Conservation (phyloP, 2,329 filamentous ascomycete genomes). For the Zopfia rhizophila region DNA sequence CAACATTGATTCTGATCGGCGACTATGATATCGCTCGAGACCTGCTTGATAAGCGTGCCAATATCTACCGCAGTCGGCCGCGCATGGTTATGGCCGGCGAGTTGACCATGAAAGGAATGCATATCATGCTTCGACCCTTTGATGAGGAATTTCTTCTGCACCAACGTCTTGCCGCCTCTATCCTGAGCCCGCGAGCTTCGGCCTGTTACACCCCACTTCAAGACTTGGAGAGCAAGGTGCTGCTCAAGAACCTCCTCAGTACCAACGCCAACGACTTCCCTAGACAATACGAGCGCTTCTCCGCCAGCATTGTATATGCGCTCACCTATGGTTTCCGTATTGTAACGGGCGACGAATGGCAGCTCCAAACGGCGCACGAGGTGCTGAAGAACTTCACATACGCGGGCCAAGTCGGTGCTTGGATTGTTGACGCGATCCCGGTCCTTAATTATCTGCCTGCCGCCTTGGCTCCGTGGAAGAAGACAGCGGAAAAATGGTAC, state of each 20-base stretch:
- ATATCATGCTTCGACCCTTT: conserved; percentile 52
- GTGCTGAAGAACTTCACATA: conserved; percentile 25
- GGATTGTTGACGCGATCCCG: conserved; percentile 57
- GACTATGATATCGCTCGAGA: conserved; percentile 61
- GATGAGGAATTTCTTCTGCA: conserved; percentile 50
- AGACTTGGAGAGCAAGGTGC: conserved; percentile 56
- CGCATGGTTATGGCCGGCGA: conserved; percentile 63
- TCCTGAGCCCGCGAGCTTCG: conserved; percentile 39
- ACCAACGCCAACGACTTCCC: conserved; percentile 41
- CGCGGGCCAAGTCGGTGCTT: conserved; percentile 44
- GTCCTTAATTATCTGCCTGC: conserved; percentile 54
- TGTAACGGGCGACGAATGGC: conserved; percentile 29
- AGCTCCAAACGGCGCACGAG: conserved; percentile 23
- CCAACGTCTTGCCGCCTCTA: conserved; percentile 51
- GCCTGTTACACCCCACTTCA: conserved; percentile 52
- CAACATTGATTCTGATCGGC: conserved; percentile 55
- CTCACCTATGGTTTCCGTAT: conserved; percentile 53
- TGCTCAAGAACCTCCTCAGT: conserved; percentile 52
- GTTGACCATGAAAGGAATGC: conserved; percentile 54
- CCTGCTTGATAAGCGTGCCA: conserved; percentile 63
- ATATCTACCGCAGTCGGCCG: conserved; percentile 61
- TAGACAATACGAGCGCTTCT: conserved; percentile 48
- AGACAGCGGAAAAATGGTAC: conserved; percentile 27
- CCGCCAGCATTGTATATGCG: conserved; percentile 52
- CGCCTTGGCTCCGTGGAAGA: conserved; percentile 45